A percentile compares a stretch with the other conserved stretches of the same genome.
phyloP scores from a whole-genome alignment of 306 rosid genomes.

The Carpinus fangiana region DNA sequence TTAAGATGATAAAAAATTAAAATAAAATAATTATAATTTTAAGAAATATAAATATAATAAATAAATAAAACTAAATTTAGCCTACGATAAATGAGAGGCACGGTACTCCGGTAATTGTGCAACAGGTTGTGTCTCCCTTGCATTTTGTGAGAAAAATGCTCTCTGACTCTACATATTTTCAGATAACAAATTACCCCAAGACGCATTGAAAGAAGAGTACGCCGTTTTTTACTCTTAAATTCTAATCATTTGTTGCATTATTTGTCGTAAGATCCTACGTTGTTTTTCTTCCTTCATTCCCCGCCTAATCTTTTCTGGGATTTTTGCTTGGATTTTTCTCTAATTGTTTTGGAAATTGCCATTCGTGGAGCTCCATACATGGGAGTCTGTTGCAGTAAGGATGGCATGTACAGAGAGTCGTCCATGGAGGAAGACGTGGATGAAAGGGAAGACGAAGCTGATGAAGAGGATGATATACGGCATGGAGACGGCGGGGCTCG shows the following conservation, averaged over 20 bases:
- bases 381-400: slow-evolving; percentile 68
- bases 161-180: slow-evolving; percentile 18
- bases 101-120: neutral
- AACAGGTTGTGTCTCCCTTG: neutral
- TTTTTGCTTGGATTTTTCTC: slow-evolving; percentile 16
- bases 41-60: no score
- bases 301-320: slow-evolving; percentile 21
- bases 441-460: slow-evolving; percentile 31
- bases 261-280: neutral
- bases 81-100: neutral
- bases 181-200: neutral
- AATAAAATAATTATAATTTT: no score
- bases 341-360: neutral
- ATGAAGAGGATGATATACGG: slow-evolving; percentile 25
- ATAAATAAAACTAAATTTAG: neutral
- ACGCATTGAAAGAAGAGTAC: slow-evolving; percentile 19
- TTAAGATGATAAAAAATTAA: no score
- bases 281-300: neutral
- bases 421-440: slow-evolving; percentile 35
- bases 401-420: slow-evolving; percentile 25
- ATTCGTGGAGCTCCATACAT: slow-evolving; percentile 25
- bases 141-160: neutral
- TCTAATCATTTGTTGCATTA: slow-evolving; percentile 3
- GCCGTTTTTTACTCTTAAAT: slow-evolving; percentile 3
- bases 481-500: slow-evolving; percentile 43